phyloP scores from a whole-genome alignment of 2,329 filamentous ascomycete genomes.

The Teratosphaeriaceae sp. region DNA sequence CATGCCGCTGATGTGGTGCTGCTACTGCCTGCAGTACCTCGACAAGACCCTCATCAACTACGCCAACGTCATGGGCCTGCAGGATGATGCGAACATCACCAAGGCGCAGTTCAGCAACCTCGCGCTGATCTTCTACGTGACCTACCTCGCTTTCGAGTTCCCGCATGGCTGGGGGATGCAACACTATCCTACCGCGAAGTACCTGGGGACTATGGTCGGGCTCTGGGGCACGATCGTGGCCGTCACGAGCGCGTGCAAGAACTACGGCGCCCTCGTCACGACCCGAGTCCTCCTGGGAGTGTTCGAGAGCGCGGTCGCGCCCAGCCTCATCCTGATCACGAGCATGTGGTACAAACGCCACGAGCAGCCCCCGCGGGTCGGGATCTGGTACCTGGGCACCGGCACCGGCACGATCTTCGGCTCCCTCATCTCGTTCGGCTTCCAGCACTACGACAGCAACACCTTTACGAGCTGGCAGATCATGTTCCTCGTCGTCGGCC shows the following conservation, averaged over 20 bases:
- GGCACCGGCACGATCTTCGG: conserved; percentile 53
- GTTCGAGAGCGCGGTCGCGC: conserved; percentile 50
- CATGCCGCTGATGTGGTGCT: conserved; percentile 34
- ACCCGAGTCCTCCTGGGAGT: conserved; percentile 47
- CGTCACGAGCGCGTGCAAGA: conserved; percentile 44
- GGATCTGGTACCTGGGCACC: conserved; percentile 61
- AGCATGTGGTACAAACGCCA: conserved; percentile 36
- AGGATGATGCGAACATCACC: conserved; percentile 29
- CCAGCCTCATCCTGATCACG: conserved; percentile 50
- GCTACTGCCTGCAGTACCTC: conserved; percentile 35
- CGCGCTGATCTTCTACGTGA: conserved; percentile 31
- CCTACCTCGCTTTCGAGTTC: conserved; percentile 34
- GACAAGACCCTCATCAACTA: conserved; percentile 33
- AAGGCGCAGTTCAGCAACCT: conserved; percentile 32
- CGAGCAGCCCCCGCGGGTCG: conserved; percentile 58
- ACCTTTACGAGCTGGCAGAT: conserved; percentile 26
- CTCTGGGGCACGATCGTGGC: conserved; percentile 45
- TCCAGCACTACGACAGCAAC: conserved; percentile 43
- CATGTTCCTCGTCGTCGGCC: conserved; percentile 39
- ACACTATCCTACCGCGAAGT: conserved; percentile 47
- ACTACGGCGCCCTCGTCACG: conserved; percentile 44
- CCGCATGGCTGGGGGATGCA: conserved; percentile 46
- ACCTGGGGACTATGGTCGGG: conserved; percentile 38
- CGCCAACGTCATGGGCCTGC: conserved; percentile 37
- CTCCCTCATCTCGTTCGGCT: conserved; percentile 49